phyloP scores from a whole-genome alignment of 306 rosid species.

The Ochetophila trinervis region DNA sequence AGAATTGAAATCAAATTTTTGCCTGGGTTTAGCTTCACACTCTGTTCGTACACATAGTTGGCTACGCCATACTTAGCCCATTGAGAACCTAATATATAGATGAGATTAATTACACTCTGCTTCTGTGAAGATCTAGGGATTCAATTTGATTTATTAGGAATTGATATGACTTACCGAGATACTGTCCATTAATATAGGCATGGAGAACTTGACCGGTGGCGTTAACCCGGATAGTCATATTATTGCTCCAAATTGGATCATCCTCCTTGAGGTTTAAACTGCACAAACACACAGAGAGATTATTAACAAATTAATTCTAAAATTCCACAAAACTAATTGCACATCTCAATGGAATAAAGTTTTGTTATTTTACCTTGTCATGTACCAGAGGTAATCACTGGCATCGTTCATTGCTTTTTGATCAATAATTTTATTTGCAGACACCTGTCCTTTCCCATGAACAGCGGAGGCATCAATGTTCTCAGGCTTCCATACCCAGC shows the following conservation, averaged over 20 bases:
- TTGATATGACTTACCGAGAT: slow-evolving; percentile 29
- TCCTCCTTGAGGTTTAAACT: slow-evolving; percentile 31
- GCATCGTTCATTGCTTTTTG: slow-evolving; percentile 46
- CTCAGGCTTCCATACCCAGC: slow-evolving; percentile 58
- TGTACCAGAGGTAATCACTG: slow-evolving; percentile 62
- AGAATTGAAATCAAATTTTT: slow-evolving; percentile 41
- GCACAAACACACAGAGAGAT: not conserved
- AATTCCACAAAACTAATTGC: not conserved
- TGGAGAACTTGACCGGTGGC: slow-evolving; percentile 48
- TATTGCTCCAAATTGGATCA: slow-evolving; percentile 45
- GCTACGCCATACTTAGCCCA: slow-evolving; percentile 38
- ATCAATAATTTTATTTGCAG: slow-evolving; percentile 31
- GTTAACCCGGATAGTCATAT: slow-evolving; percentile 36
- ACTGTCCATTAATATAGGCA: slow-evolving; percentile 45
- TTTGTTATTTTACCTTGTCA: slow-evolving; percentile 38
- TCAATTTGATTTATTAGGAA: not conserved
- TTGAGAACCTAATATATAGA: slow-evolving; percentile 30
- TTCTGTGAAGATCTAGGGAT: not conserved
- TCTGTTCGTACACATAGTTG: slow-evolving; percentile 32
- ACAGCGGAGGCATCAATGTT: slow-evolving; percentile 20
- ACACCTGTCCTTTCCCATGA: slow-evolving; percentile 18
- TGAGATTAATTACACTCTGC: not conserved
- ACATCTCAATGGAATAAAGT: not conserved
- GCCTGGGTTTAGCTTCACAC: slow-evolving; percentile 36
- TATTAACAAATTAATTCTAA: not conserved